Conservation (phyloP, 2,329 filamentous ascomycete genomes). For the Alternaria panax region DNA sequence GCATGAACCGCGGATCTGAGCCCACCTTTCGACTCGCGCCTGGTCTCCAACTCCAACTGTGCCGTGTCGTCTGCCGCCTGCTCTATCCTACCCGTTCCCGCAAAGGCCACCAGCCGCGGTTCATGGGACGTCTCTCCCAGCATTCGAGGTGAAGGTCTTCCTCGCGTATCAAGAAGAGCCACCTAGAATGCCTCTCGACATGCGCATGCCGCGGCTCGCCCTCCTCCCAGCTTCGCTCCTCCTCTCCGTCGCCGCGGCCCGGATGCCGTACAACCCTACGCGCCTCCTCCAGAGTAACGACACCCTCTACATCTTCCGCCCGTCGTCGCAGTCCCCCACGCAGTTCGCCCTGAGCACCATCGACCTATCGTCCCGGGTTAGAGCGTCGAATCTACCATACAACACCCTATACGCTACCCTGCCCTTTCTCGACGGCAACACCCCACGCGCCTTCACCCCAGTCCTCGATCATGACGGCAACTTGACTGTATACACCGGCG, state of each 20-base stretch:
- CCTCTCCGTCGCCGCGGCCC: slow-evolving; percentile 30
- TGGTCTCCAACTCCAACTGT: slow-evolving; percentile 7
- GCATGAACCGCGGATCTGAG: slow-evolving; percentile 46
- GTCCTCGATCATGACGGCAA: slow-evolving; percentile 72
- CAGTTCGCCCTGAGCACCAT: slow-evolving; percentile 67
- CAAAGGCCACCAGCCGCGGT: slow-evolving; percentile 13
- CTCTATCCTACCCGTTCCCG: neutral
- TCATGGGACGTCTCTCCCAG: slow-evolving; percentile 26
- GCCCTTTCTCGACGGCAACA: slow-evolving; percentile 66
- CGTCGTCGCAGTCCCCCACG: slow-evolving; percentile 56
- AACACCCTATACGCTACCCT: slow-evolving; percentile 63
- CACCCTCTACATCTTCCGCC: slow-evolving; percentile 74
- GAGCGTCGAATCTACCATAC: slow-evolving; percentile 53
- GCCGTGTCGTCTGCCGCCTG: slow-evolving; percentile 8
- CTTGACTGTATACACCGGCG: slow-evolving; percentile 76
- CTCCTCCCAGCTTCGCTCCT: neutral
- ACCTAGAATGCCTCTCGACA: slow-evolving; percentile 5
- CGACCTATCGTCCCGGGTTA: slow-evolving; percentile 67
- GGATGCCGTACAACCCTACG: slow-evolving; percentile 80
- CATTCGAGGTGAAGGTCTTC: slow-evolving; percentile 33
- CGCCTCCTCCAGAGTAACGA: slow-evolving; percentile 68
- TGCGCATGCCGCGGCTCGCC: slow-evolving; percentile 2
- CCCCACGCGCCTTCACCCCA: slow-evolving; percentile 69
- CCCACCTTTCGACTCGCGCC: slow-evolving; percentile 23
- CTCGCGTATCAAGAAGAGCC: slow-evolving; percentile 13